Evolutionary conservation across 2,329 filamentous ascomycete genomes (phyloP), one percentile per base, ranked within the genome.

Genomic region (Apiospora kogelbergensis): DNA sequence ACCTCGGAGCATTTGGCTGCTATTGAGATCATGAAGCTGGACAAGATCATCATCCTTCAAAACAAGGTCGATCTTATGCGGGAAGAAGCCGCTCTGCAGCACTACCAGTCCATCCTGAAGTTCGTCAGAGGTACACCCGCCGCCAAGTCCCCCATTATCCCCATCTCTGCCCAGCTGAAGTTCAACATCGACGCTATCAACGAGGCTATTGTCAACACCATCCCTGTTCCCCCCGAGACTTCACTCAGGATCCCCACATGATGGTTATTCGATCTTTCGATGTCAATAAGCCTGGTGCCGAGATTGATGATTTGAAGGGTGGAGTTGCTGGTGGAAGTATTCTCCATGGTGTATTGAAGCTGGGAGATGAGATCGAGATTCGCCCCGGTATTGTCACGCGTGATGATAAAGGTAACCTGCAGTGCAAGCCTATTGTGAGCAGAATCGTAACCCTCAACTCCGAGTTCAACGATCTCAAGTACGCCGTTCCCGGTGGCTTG

Each of bases 21-120:
- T 74, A 98, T 99, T 79, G 96, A 99, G 83, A 99, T 99, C 80
- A 99, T 99, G 96, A 99, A 99, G 88, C 90, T 99, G 73, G 94
- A 97, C 82, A 97, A 99, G 85, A 98, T 99, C 83, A 97, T 99
- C 81, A 98, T 99, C 78, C 89, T 99, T 70, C 96, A 99, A 84
- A 99, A 99, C 87, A 99, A 99, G 89, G 96, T 99, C 78, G 96
- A 99, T 80, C 84, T 99, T 76, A 98, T 99, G 94, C 90, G 94
- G 76, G 93, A 98, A 86, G 95, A 98, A 80, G 93, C 92, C 72
- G 96, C 97, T 65, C 89, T 94, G 78, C 90, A 95, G 79, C 96
- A 99, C 83, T 96, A 97, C 86, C 91, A 97, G 82, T 98, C 95
- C 1, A 99, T 99, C 75, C 88, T 97, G 77, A 98, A 98, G 84